A percentile compares a stretch with the other conserved stretches of the same genome.
phyloP scores from a whole-genome alignment of 208 protist genomes.

The Naegleria lovaniensis region DNA sequence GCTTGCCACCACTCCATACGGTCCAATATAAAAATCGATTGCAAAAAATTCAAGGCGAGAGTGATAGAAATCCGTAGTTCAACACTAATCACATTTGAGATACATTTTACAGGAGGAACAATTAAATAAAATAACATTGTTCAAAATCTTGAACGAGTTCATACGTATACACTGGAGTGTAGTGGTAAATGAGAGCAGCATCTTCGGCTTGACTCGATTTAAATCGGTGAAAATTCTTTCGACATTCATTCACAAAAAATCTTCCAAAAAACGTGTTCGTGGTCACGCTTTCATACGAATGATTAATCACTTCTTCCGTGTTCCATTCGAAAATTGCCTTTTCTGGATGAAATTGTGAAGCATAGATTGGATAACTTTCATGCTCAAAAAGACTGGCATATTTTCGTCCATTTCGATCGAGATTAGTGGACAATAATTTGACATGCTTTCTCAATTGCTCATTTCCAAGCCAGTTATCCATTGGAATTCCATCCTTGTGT shows the following conservation, averaged over 20 bases:
- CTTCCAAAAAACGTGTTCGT: slow-evolving; percentile 41
- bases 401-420: slow-evolving; percentile 38
- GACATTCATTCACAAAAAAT: slow-evolving; percentile 47
- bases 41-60: no score
- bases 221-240: neutral
- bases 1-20: no score
- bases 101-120: no score
- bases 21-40: no score
- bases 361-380: slow-evolving; percentile 48
- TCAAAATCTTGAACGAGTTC: neutral
- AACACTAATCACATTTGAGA: no score
- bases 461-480: slow-evolving; percentile 15
- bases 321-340: slow-evolving; percentile 45
- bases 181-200: neutral
- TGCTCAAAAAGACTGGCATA: slow-evolving; percentile 49
- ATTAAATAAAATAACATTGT: neutral
- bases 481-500: slow-evolving; percentile 36
- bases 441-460: slow-evolving; percentile 38
- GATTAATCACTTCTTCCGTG: slow-evolving; percentile 41
- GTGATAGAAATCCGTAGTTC: no score
- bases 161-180: neutral
- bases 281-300: slow-evolving; percentile 38
- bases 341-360: slow-evolving; percentile 52
- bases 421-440: slow-evolving; percentile 42
- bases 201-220: neutral